phyloP scores from a whole-genome alignment of 1,284 basidiomycete species.

The Tilletia walkeri region DNA sequence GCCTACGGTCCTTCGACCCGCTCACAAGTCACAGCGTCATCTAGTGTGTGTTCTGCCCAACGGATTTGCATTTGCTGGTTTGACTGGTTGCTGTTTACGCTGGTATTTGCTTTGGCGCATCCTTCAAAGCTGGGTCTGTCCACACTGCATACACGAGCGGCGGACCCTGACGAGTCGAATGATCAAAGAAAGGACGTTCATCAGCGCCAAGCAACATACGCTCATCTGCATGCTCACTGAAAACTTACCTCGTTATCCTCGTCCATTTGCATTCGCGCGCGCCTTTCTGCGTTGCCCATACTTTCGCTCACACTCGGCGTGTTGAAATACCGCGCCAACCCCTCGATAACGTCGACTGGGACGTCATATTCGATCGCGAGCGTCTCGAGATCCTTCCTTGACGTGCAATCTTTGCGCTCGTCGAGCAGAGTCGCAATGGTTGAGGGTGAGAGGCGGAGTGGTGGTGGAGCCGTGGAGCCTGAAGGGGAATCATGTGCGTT shows the following conservation, averaged over 20 bases:
- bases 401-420: constrained; percentile 36
- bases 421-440: constrained; percentile 33
- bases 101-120: constrained; percentile 10
- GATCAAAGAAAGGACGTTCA: neutral
- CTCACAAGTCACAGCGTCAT: no score
- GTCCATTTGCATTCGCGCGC: neutral
- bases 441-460: constrained; percentile 27
- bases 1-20: no score
- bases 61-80: neutral
- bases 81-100: neutral
- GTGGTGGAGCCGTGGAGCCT: neutral
- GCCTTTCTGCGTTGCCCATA: neutral
- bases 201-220: neutral
- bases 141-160: constrained; percentile 14
- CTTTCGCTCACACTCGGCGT: constrained; percentile 36
- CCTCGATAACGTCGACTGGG: constrained; percentile 27
- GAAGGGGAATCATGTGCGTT: constrained; percentile 17
- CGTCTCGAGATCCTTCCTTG: constrained; percentile 29
- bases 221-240: no score
- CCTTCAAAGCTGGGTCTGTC: neutral
- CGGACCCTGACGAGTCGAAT: neutral
- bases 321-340: constrained; percentile 32
- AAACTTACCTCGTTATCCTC: constrained; percentile 3
- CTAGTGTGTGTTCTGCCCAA: no score
- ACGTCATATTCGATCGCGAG: constrained; percentile 39